A percentile compares a stretch with the other conserved stretches of the same genome.
phyloP scores from a whole-genome alignment of 2,329 filamentous ascomycete species.

The Cladosporium sp. region DNA sequence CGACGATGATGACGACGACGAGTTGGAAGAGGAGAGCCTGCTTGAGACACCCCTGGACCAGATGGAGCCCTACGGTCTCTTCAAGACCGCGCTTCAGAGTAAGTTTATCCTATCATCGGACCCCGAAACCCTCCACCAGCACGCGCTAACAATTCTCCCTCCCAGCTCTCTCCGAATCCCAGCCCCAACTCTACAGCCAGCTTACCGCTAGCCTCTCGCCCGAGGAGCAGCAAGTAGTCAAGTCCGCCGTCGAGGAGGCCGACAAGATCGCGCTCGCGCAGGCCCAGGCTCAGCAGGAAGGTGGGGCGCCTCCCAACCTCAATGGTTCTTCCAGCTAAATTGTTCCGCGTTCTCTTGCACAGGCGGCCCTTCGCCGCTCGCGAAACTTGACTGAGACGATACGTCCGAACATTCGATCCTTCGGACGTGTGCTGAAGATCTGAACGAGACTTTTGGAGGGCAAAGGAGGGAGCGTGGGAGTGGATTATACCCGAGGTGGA shows the following conservation, averaged over 20 bases:
- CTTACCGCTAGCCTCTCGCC: conserved; percentile 71
- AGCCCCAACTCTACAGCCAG: conserved; percentile 79
- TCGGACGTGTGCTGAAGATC: too few species aligned
- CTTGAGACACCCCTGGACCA: conserved; percentile 93
- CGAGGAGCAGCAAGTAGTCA: conserved; percentile 76
- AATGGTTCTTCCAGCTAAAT: conserved; percentile 8
- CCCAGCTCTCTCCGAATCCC: conserved; percentile 78
- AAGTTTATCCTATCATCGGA: conserved; percentile 37
- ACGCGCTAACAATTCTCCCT: conserved; percentile 24
- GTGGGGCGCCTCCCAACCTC: conserved; percentile 5
- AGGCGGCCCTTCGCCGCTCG: conserved; percentile 1
- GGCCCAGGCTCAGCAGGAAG: conserved; percentile 8
- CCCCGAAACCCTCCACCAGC: neutral
- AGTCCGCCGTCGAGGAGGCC: conserved; percentile 69
- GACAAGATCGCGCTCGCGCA: conserved; percentile 42
- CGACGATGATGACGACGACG: conserved; percentile 68
- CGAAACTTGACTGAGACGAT: conserved; percentile 10
- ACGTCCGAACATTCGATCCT: too few species aligned
- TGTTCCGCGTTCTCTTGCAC: neutral
- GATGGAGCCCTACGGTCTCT: conserved; percentile 87
- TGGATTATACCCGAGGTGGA: conserved; percentile 1
- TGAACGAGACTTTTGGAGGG: too few species aligned
- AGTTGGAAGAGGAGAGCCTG: conserved; percentile 85
- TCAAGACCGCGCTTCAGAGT: conserved; percentile 78
- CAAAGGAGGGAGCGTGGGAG: too few species aligned